Evolutionary conservation across 352 stramenopile species (phyloP).

Genomic region (Pythium scleroteichum): DNA sequence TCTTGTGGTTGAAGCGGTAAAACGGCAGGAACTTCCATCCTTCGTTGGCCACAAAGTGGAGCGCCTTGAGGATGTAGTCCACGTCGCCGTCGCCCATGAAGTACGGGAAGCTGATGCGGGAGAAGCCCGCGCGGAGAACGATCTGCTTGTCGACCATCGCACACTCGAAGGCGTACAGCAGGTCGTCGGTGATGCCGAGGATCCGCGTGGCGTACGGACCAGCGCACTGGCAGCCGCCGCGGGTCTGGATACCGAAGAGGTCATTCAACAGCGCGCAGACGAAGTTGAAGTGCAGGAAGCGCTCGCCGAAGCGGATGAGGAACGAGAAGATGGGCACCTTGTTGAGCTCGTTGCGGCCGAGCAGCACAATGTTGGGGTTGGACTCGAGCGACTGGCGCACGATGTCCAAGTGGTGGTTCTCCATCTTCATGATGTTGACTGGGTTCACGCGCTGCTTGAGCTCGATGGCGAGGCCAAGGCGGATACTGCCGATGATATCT

Average conservation of each 20-base stretch:
- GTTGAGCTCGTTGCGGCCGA: constrained; percentile 53
- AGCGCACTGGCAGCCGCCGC: constrained; percentile 52
- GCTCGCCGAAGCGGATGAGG: constrained; percentile 72
- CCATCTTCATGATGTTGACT: constrained; percentile 39
- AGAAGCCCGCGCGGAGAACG: constrained; percentile 92
- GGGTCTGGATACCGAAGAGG: constrained; percentile 95
- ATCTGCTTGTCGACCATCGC: constrained; percentile 88
- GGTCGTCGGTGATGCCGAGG: constrained; percentile 79
- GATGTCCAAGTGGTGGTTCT: constrained; percentile 30
- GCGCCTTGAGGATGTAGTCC: constrained; percentile 89
- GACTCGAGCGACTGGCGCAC: constrained; percentile 34
- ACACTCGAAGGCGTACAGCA: constrained; percentile 66
- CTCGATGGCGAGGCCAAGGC: constrained; percentile 87
- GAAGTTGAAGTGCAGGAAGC: constrained; percentile 97
- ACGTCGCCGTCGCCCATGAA: constrained; percentile 70
- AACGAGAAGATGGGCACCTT: constrained; percentile 93
- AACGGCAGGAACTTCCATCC: constrained; percentile 90
- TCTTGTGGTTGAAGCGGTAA: constrained; percentile 94
- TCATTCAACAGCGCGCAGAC: constrained; percentile 96
- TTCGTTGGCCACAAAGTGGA: constrained; percentile 90
- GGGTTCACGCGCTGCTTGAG: constrained; percentile 67
- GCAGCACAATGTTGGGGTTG: constrained; percentile 72
- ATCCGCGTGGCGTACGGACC: constrained; percentile 92
- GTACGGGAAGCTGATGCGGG: constrained; percentile 90
- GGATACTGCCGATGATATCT: constrained; percentile 90